Conservation (phyloP, 805 yeast species). For the Suhomyces tanzawaensis region DNA sequence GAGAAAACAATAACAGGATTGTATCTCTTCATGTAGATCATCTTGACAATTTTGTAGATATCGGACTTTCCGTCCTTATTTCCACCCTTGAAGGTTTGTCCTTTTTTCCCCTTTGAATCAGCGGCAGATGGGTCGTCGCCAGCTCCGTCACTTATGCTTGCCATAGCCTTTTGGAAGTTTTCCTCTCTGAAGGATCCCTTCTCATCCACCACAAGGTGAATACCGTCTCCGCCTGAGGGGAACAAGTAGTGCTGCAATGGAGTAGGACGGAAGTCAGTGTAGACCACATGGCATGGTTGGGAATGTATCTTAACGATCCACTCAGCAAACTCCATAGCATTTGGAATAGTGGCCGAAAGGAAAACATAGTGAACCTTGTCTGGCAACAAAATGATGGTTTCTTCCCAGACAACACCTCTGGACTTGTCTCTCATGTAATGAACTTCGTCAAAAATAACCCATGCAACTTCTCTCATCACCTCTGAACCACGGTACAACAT, state of each 20-base stretch:
- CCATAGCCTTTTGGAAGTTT: slow-evolving; percentile 98
- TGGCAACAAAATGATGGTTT: slow-evolving; percentile 90
- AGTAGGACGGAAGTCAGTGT: slow-evolving; percentile 98
- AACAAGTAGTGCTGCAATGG: slow-evolving; percentile 96
- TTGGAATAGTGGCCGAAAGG: slow-evolving; percentile 94
- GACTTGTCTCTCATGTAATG: slow-evolving; percentile 98
- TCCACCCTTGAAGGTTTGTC: slow-evolving; percentile 86
- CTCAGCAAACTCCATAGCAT: slow-evolving; percentile 97
- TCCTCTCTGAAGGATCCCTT: slow-evolving; percentile 95
- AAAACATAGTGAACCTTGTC: slow-evolving; percentile 94
- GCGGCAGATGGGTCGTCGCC: slow-evolving; percentile 80
- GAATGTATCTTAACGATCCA: slow-evolving; percentile 95
- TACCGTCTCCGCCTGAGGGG: slow-evolving; percentile 99
- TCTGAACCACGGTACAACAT: slow-evolving; percentile 98
- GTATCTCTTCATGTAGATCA: slow-evolving; percentile 95
- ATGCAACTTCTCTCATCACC: slow-evolving; percentile 97
- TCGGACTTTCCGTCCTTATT: slow-evolving; percentile 75
- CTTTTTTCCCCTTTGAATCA: slow-evolving; percentile 65
- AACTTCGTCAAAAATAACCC: slow-evolving; percentile 98
- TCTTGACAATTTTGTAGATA: slow-evolving; percentile 92
- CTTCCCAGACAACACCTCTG: slow-evolving; percentile 99
- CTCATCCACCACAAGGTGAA: slow-evolving; percentile 95
- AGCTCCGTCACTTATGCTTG: slow-evolving; percentile 73
- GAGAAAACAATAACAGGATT: slow-evolving; percentile 98
- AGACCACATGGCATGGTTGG: slow-evolving; percentile 98